These are phyloP conservation scores for Colletotrichum horii DNA, from an alignment of 2,329 filamentous ascomycete species.

Conservation along the genomic window DNA sequence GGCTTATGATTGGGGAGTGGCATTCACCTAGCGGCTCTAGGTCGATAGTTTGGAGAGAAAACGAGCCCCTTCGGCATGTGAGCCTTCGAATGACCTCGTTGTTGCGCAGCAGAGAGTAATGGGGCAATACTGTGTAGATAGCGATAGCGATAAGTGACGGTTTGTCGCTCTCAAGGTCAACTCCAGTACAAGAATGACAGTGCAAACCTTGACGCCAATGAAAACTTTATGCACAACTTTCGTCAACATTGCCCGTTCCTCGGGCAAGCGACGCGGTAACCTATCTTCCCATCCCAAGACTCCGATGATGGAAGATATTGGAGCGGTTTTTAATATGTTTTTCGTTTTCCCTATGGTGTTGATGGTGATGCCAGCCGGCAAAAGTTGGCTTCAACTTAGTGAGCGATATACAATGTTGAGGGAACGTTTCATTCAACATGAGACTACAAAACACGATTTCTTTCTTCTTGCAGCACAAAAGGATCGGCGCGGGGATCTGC, in stretches of 20 bases:
- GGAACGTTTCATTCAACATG: fast-evolving
- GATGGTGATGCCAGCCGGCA: not conserved
- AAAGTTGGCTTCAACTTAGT: not conserved
- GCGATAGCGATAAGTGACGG: not conserved
- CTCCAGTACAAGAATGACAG: not conserved
- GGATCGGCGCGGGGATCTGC: too few species aligned
- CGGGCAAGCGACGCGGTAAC: too few species aligned
- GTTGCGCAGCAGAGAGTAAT: not conserved
- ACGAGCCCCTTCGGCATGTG: fast-evolving
- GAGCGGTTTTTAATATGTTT: not conserved
- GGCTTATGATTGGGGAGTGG: not conserved
- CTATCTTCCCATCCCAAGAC: too few species aligned
- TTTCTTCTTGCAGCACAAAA: not conserved
- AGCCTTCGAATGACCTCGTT: not conserved
- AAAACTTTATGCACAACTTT: not conserved
- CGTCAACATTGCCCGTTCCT: too few species aligned
- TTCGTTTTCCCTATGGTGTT: not conserved
- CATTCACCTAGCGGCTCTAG: not conserved
- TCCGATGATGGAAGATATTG: not conserved
- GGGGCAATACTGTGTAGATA: not conserved
- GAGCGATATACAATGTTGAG: not conserved
- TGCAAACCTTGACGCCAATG: not conserved
- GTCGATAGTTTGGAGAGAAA: not conserved
- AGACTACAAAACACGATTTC: not conserved
- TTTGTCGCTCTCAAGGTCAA: not conserved